Percentiles rank a stretch among this genome's conserved stretches.
phyloP scores from a whole-genome alignment of 139 green algal species.

The Volvox africanus region DNA sequence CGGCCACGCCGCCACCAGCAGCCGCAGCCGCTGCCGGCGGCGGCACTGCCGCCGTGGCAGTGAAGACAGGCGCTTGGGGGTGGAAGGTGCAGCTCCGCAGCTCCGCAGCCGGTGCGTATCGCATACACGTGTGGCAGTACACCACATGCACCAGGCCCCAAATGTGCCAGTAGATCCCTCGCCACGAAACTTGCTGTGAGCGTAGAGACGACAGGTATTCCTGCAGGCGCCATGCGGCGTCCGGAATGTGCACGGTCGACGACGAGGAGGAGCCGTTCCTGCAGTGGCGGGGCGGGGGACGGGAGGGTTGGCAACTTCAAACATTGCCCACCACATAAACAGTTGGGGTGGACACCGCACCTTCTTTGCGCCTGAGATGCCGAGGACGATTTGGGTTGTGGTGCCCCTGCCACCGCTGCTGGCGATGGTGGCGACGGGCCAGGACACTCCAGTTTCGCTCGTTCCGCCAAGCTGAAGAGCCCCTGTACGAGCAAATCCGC shows the following conservation, averaged over 20 bases:
- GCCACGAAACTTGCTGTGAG: slow-evolving; percentile 25
- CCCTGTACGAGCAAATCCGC: too few relatives aligned
- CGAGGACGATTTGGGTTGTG: neutral
- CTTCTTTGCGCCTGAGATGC: neutral
- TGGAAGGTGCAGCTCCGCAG: slow-evolving; percentile 51
- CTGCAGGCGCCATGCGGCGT: slow-evolving; percentile 50
- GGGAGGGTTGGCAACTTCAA: too few relatives aligned
- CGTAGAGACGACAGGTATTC: slow-evolving; percentile 48
- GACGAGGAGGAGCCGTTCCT: too few relatives aligned
- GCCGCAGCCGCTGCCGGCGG: too few relatives aligned
- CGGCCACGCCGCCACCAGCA: too few relatives aligned
- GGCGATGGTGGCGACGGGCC: neutral
- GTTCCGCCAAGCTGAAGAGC: slow-evolving; percentile 52
- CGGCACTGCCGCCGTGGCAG: too few relatives aligned
- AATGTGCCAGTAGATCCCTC: slow-evolving; percentile 58
- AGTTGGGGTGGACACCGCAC: too few relatives aligned
- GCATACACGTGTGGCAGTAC: slow-evolving; percentile 55
- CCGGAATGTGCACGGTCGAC: slow-evolving; percentile 41
- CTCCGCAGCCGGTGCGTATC: slow-evolving; percentile 36
- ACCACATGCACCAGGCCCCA: slow-evolving; percentile 56
- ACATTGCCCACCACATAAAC: too few relatives aligned
- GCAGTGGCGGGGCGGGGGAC: too few relatives aligned
- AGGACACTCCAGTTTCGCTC: slow-evolving; percentile 16
- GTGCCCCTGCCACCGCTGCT: neutral
- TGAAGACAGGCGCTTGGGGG: slow-evolving; percentile 52